A percentile compares a stretch with the other conserved stretches of the same genome.
These are phyloP conservation scores for Salix exigua DNA, from an alignment of 345 rosid species.

Conservation along the genomic window DNA sequence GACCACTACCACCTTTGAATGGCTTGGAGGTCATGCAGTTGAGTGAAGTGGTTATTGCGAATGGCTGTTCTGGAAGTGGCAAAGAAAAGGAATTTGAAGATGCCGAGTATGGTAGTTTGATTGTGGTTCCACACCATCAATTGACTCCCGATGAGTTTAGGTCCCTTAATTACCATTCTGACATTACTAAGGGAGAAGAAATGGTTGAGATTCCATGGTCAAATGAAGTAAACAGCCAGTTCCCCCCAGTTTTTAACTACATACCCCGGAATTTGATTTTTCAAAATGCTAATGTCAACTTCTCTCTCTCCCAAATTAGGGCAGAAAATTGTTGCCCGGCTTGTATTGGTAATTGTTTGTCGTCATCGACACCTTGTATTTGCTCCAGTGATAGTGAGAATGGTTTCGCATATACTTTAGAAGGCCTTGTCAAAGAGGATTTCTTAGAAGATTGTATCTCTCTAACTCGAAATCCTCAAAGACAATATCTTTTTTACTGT, in stretches of 20 bases:
- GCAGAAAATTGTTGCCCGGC: slow-evolving; percentile 58
- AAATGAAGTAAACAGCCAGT: slow-evolving; percentile 55
- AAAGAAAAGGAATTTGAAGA: slow-evolving; percentile 17
- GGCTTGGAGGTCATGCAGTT: neutral
- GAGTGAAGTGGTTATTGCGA: slow-evolving; percentile 5
- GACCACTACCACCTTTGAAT: neutral
- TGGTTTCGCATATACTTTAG: slow-evolving; percentile 49
- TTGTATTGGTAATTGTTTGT: slow-evolving; percentile 67
- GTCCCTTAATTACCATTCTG: slow-evolving; percentile 39
- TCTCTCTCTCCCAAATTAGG: slow-evolving; percentile 54
- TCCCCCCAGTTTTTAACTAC: slow-evolving; percentile 60
- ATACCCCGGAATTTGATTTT: slow-evolving; percentile 52
- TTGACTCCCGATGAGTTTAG: slow-evolving; percentile 47
- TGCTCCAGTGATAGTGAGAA: slow-evolving; percentile 50
- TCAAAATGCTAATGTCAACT: slow-evolving; percentile 52
- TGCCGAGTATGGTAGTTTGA: slow-evolving; percentile 31
- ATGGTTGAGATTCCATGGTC: slow-evolving; percentile 61
- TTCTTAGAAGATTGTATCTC: slow-evolving; percentile 64
- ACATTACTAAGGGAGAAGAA: slow-evolving; percentile 77
- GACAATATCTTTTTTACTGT: slow-evolving; percentile 50
- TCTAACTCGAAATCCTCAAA: slow-evolving; percentile 50
- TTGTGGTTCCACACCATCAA: slow-evolving; percentile 45
- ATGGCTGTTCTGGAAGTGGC: slow-evolving; percentile 28
- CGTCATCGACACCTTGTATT: slow-evolving; percentile 44
- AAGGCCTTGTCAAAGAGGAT: slow-evolving; percentile 52